phyloP scores from a whole-genome alignment of 164 flowering plant genomes.

The Litsea cubeba region DNA sequence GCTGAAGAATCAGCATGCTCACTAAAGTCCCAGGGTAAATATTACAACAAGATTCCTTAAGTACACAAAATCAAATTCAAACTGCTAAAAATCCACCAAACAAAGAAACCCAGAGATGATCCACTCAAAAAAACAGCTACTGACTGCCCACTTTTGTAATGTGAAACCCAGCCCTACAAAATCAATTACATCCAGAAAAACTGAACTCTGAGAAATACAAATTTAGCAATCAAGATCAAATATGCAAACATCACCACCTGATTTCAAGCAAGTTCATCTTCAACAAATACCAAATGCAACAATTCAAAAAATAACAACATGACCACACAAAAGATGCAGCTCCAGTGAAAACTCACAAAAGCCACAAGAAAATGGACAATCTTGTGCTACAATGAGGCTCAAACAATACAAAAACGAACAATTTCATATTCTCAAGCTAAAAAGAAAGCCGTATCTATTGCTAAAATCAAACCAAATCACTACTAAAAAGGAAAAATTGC shows the following conservation, averaged over 20 bases:
- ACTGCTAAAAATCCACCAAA: not conserved
- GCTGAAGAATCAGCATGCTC: not conserved
- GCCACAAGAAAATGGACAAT: not conserved
- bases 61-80: not conserved
- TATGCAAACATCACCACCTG: too few relatives aligned
- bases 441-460: not conserved
- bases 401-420: too few relatives aligned
- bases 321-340: not conserved
- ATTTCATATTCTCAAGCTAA: too few relatives aligned
- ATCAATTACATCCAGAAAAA: not conserved
- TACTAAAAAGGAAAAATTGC: too few relatives aligned
- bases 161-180: not conserved
- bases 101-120: not conserved
- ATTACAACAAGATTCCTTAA: not conserved
- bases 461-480: not conserved
- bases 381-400: not conserved
- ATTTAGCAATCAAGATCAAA: not conserved
- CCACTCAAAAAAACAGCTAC: not conserved
- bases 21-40: not conserved
- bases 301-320: not conserved
- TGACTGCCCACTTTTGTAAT: not conserved
- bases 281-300: not conserved
- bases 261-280: not conserved
- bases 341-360: not conserved
- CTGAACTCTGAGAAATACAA: not conserved